Percentiles rank a stretch among this genome's conserved stretches.
phyloP scores from a whole-genome alignment of 768 basidiomycete species.

The Tylopilus rubrobrunneus region DNA sequence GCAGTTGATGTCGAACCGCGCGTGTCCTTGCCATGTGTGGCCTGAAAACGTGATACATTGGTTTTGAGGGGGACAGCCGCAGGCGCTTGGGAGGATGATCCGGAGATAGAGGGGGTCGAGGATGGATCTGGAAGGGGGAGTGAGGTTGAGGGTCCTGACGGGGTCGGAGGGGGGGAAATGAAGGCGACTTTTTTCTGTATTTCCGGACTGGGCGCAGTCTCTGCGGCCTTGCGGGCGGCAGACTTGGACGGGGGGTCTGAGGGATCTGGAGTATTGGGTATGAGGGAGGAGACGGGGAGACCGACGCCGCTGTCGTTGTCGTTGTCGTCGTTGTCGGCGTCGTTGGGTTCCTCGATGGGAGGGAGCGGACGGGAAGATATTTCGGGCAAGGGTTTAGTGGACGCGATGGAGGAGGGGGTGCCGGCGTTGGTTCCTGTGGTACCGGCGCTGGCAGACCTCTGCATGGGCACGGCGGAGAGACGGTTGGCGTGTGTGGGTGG shows the following conservation, averaged over 20 bases:
- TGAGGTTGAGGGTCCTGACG: conserved; percentile 46
- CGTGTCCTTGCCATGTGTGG: conserved; percentile 61
- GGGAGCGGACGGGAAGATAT: conserved; percentile 48
- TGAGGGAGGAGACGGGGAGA: conserved; percentile 33
- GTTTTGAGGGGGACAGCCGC: conserved; percentile 49
- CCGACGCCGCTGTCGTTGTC: conserved; percentile 35
- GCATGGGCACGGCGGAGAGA: conserved; percentile 17
- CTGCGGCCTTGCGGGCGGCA: conserved; percentile 37
- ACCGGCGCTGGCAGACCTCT: conserved; percentile 27
- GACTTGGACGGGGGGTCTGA: conserved; percentile 26
- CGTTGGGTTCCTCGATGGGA: conserved; percentile 41
- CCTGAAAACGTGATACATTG: conserved; percentile 73
- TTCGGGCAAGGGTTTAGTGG: conserved; percentile 74
- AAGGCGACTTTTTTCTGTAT: conserved; percentile 86
- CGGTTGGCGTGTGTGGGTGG: conserved; percentile 50
- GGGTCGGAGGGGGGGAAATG: conserved; percentile 75
- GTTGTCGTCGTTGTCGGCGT: too few relatives aligned
- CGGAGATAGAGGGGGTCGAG: conserved; percentile 31
- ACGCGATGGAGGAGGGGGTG: conserved; percentile 44
- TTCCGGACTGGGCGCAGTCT: conserved; percentile 37
- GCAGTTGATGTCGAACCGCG: conserved; percentile 64
- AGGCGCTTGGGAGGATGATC: conserved; percentile 25
- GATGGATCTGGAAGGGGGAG: conserved; percentile 49
- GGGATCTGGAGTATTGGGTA: conserved; percentile 20
- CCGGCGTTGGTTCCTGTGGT: conserved; percentile 32